Base-by-base conservation (phyloP, 495 filamentous ascomycete genomes). In the Viridothelium virens region DNA sequence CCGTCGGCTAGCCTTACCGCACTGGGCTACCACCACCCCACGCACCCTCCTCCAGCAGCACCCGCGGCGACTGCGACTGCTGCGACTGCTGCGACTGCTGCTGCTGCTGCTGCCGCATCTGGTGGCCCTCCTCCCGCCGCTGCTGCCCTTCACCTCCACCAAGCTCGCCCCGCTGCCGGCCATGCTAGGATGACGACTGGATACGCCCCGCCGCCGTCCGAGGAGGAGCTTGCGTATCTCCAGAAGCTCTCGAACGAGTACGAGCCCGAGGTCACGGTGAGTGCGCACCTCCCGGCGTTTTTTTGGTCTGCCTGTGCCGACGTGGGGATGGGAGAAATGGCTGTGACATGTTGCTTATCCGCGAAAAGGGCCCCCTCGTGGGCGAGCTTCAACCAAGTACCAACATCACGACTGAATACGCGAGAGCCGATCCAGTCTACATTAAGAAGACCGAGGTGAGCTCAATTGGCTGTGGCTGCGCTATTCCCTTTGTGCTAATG, bases 391-490 rank as follows among this genome's bases (percentile, higher is more conserved):
- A 85, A 71, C 85, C 89, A 11, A 96, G 86, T 77, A 85, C 86
- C 70, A 83, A 80, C 62, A 90, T 98, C 70, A 87, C 89, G 3
- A 81, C 86, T 68, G 92, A 96, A 74, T 98, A 96, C 78, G 90
- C 91, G 36, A 88, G 90, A 79, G 93, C 91, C 62, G 93, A 98
- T 75, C 89, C 90, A 7, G 78, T 89, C 34, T 93, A 89, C 70
- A 84, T 89, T 7, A 82, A 87, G 46, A 97, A 97, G 79, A 96
- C 92, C 31, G 84, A 82, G 74, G 94, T 97, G 79, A 75, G 87
- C 79, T 38, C 50, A 44, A 33, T 63, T 61, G 41, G 36, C 36
- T 41, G 10, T 36, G 34, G 39, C 56, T 65, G 53, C 67, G 71
- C 18, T 69, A 48, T 41, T 34, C 39, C 16, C 6, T 62, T 6